A percentile compares a stretch with the other conserved stretches of the same genome.
phyloP scores from a whole-genome alignment of 1,139 yeast species.

The Taphrina betulina region DNA sequence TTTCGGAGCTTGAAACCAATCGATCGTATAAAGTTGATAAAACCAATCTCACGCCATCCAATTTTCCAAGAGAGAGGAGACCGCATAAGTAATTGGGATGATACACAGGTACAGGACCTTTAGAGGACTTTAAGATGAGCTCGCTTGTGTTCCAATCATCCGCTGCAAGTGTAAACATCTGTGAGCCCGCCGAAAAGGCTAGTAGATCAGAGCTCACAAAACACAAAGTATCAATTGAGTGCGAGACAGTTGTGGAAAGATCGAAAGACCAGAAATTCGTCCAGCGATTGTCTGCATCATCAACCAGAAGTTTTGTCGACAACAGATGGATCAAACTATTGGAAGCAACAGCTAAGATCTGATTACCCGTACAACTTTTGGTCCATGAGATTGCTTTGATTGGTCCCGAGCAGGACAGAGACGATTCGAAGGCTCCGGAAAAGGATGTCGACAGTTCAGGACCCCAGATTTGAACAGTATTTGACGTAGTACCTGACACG shows the following conservation, averaged over 20 bases:
- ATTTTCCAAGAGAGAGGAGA: slow-evolving; percentile 3
- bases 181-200: slow-evolving; percentile 4
- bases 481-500: background rate
- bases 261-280: background rate
- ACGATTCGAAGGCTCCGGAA: slow-evolving; percentile 8
- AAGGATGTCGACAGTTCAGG: background rate
- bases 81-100: slow-evolving; percentile 77
- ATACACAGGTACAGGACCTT: slow-evolving; percentile 62
- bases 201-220: background rate
- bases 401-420: background rate
- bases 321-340: background rate
- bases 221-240: background rate
- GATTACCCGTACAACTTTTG: background rate
- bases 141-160: slow-evolving; percentile 49
- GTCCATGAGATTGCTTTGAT: background rate
- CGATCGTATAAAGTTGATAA: background rate
- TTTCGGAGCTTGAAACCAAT: background rate
- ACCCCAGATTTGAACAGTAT: slow-evolving; percentile 8
- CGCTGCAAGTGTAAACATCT: slow-evolving; percentile 67
- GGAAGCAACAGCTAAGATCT: background rate
- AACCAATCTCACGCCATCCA: background rate
- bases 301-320: background rate
- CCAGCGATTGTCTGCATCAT: background rate
- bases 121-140: background rate
- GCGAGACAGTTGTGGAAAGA: background rate